Evolutionary conservation across 352 stramenopile genomes (phyloP), one percentile per base, ranked within the genome.

Genomic region (Peronospora tabacina): DNA sequence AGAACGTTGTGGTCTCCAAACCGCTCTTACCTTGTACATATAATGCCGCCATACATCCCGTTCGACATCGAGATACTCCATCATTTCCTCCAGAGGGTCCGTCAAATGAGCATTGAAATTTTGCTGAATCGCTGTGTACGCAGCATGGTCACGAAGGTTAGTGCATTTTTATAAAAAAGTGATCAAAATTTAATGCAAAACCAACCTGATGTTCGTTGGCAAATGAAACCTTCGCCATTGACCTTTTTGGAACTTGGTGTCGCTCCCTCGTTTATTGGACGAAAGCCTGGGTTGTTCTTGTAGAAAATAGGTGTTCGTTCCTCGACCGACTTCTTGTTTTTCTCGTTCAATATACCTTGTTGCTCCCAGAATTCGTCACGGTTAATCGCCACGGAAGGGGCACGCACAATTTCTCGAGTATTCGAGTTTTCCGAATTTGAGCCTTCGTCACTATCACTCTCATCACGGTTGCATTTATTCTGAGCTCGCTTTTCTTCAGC

Each of bases 41-140:
- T 87, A 88, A 44, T 85, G 75, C 13, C 82, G 62, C 82, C 82
- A 90, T 20, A 85, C 66, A 42, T 90, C 79, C 12, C 63, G 62
- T 44, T 92, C 82, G 8, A 87, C 75, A 19, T 83, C 64, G 3
- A 92, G 50, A 53, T 82, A 92, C 60, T 86, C 76, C 63, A 92
- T 87, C 26, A 92, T 66, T 41, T 90, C 75, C 52, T 92, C 75
- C 4, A 90, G 47, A 22, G 75, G 78, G 24, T 75, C 74, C 0
- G 78, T 92, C 55, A 92, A 55, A 55, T 90, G 82, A 7, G 74
- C 63, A 36, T 92, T 92, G 35, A 87, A 37, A 40, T 90, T 92
- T 35, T 60, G 48, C 37, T 87, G 68, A 58, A 78, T 67, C 58
- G 72, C 82, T 88, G 38, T 17, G 19, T 7, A 49, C 22, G 29